Evolutionary conservation across 2,329 filamentous ascomycete species (phyloP).

Genomic region (Cercospora berteroae): DNA sequence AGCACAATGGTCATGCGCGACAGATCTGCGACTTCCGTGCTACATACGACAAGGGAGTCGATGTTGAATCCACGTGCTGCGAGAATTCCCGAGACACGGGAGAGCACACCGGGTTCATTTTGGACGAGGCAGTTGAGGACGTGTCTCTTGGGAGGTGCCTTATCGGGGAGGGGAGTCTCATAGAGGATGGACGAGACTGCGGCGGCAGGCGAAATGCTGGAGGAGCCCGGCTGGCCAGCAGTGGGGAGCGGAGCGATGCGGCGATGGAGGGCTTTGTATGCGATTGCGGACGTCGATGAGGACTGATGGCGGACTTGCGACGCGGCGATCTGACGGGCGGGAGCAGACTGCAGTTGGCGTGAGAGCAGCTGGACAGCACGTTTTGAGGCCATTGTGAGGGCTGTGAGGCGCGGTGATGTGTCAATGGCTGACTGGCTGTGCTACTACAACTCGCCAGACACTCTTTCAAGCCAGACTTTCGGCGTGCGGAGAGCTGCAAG

Average conservation of each 20-base stretch:
- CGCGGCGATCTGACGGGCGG: conserved; percentile 19
- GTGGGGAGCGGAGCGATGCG: conserved; percentile 81
- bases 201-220: conserved; percentile 80
- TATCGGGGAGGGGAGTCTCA: conserved; percentile 85
- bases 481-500: background rate
- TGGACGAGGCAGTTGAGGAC: conserved; percentile 98
- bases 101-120: conserved; percentile 96
- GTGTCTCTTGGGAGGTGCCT: conserved; percentile 84
- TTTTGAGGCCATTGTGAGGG: conserved; percentile 38
- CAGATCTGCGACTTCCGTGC: conserved; percentile 93
- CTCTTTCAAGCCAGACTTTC: background rate
- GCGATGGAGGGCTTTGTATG: conserved; percentile 94
- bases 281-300: conserved; percentile 77
- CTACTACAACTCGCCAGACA: background rate
- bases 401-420: background rate
- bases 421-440: conserved; percentile 4
- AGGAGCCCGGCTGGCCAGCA: conserved; percentile 48
- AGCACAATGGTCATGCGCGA: conserved; percentile 99
- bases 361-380: conserved; percentile 30
- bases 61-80: conserved; percentile 98
- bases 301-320: conserved; percentile 41
- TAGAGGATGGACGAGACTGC: conserved; percentile 98
- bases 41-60: conserved; percentile 95
- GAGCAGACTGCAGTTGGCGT: conserved; percentile 17
- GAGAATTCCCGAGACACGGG: conserved; percentile 91